These are phyloP conservation scores for Plectosphaerella plurivora DNA, from an alignment of 2,329 filamentous ascomycete species.

Conservation along the genomic window DNA sequence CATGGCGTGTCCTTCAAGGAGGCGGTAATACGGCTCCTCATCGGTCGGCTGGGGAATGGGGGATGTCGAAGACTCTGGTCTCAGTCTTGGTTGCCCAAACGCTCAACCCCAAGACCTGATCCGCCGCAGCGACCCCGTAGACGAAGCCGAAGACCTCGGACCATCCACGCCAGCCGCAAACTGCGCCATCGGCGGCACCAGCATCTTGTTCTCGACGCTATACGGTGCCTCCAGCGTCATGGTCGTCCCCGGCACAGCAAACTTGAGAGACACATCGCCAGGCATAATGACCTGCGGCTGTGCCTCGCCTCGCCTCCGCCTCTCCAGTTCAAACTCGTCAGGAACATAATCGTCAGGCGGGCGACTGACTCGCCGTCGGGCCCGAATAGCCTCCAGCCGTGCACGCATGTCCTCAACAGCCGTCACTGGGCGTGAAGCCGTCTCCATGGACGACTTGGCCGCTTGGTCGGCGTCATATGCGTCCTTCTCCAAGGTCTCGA, in stretches of 20 bases:
- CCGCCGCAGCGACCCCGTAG: too few species aligned
- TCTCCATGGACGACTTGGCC: neutral
- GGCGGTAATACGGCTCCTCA: too few species aligned
- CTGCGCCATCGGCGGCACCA: too few species aligned
- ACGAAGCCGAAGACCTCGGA: too few species aligned
- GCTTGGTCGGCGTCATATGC: neutral
- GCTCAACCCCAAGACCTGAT: too few species aligned
- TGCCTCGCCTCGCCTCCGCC: conserved; percentile 13
- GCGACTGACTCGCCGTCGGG: neutral
- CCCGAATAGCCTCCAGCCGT: neutral
- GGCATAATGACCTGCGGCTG: conserved; percentile 16
- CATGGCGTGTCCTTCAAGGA: too few species aligned
- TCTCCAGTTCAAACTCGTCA: conserved; percentile 12
- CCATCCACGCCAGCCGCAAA: too few species aligned
- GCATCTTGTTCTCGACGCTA: too few species aligned
- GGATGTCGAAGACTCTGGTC: too few species aligned
- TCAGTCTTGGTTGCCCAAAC: too few species aligned
- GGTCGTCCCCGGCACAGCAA: conserved; percentile 3
- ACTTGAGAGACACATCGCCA: conserved; percentile 8
- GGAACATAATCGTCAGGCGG: conserved; percentile 13
- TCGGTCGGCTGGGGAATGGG: too few species aligned
- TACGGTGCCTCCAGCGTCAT: too few species aligned
- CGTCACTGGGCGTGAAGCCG: neutral
- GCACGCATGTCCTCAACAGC: conserved; percentile 7
- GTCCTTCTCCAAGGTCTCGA: neutral